Evolutionary conservation across 2,329 filamentous ascomycete species (phyloP), one percentile per base, ranked within the genome.

Genomic region (Hymenoscyphus linearis): DNA sequence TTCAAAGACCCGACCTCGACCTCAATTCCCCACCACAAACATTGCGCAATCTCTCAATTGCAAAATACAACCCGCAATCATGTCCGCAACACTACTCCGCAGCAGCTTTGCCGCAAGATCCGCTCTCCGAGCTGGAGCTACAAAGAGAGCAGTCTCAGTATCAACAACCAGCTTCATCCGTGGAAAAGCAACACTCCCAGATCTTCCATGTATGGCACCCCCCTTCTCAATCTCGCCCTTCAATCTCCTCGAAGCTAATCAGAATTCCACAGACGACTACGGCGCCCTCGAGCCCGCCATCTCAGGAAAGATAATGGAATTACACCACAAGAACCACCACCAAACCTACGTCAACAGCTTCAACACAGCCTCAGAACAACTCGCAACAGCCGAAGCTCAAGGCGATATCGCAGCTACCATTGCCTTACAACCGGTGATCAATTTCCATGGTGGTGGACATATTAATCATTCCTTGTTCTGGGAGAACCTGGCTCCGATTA

Each of bases 301-400:
- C 79, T 93, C 89, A 55, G 89, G 89, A 75, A 86, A 95, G 79
- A 96, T 96, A 80, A 96, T 96, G 93, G 90, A 96, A 80, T 85
- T 96, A 53, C 93, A 96, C 82, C 90, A 96, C 85, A 87, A 85
- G 79, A 93, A 92, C 78, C 92, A 96, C 83, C 93, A 96, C 81
- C 87, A 93, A 78, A 93, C 92, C 72, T 96, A 96, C 76, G 91
- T 96, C 70, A 95, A 87, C 77, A 89, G 88, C 75, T 90, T 90
- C 81, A 96, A 96, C 80, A 82, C 87, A 64, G 88, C 90, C 61
- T 79, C 85, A 68, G 86, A 92, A 76, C 86, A 93, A 73, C 78
- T 90, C 65, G 79, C 82, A 62, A 81, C 85, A 25, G 84, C 85
- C 31, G 75, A 81, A 62, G 69, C 75, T 7, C 78, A 80, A 61